Base-by-base conservation (phyloP, 2,329 filamentous ascomycete genomes). In the Reticulascus tulasneorum region DNA sequence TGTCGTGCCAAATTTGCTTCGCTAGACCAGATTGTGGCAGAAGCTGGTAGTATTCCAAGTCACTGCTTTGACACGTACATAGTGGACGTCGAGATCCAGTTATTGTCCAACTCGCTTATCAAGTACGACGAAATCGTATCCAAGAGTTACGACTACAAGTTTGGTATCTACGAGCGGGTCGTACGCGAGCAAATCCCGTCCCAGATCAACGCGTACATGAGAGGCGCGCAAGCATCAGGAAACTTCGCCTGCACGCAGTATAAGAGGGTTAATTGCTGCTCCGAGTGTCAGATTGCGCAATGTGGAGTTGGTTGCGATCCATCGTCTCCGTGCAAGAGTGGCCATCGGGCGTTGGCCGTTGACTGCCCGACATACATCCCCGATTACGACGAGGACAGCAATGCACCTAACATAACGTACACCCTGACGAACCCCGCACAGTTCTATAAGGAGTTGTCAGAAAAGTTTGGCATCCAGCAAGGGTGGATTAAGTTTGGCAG, bases 201-300 rank as follows among this genome's bases (percentile, higher is more conserved):
- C 30, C 30, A 33, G 30, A 33, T 33, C 30, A 33, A 33, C 30
- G 25, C 17, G 30, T 33, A 23, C 30, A 33, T 33, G 21, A 23
- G 25, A 23, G 30, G 30, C 21, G 30, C 30, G 15, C 30, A 33
- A 23, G 30, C 30, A 21, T 33, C 30, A n/a, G 30, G 30, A 21
- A 33, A 33, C 21, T 33, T 21, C 21, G 25, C 30, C 30, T 33
- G 21, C 25, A 33, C 30, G 21, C 21, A 33, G 30, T 23, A 21
- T 33, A 15, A 17, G 30, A 33, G 21, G 21, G 30, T 33, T 6
- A 33, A 23, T 23, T 33, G 30, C 30, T 33, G 30, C 30, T 23
- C 21, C 17, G 30, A 23, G 23, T 33, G 30, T 23, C 15, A 33
- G 30, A 33, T 23, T 25, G n/a, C n/a, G n/a, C n/a, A 21, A 33